Evolutionary conservation across 306 rosid genomes (phyloP).

Genomic region (Hippophae tibetana): DNA sequence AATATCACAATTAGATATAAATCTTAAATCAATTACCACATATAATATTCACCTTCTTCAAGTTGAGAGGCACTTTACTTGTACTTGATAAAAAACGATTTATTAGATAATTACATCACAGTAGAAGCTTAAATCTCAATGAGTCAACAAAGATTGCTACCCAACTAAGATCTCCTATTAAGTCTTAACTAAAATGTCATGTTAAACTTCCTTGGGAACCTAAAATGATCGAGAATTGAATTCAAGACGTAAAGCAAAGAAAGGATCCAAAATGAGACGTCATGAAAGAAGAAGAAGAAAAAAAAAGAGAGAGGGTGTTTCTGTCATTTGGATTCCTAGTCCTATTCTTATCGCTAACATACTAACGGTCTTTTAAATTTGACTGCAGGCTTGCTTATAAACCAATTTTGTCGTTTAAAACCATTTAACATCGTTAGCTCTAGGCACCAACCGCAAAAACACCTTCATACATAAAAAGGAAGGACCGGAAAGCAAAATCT

Average conservation of each 20-base stretch:
- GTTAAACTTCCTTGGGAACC: not conserved
- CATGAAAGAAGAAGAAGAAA: not conserved
- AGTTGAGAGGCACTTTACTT: no score
- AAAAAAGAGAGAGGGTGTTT: constrained; percentile 1
- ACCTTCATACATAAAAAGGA: constrained; percentile 34
- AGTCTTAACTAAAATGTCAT: not conserved
- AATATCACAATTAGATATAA: no score
- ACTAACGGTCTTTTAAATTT: constrained; percentile 15
- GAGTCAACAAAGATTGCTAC: no score
- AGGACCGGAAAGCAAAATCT: constrained; percentile 11
- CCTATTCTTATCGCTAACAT: not conserved
- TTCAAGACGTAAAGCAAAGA: not conserved
- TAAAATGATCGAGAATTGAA: not conserved
- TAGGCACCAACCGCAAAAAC: constrained; percentile 38
- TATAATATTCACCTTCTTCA: no score
- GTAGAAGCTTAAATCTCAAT: no score
- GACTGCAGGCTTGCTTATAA: constrained; percentile 28
- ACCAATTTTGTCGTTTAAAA: not conserved
- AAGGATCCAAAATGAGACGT: not conserved
- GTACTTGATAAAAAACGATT: no score
- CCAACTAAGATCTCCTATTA: no score
- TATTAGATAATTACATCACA: no score
- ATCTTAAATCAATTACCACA: no score
- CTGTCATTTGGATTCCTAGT: not conserved
- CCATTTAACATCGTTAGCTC: constrained; percentile 28